phyloP scores from a whole-genome alignment of 805 yeast genomes.

The Hanseniaspora vineae region DNA sequence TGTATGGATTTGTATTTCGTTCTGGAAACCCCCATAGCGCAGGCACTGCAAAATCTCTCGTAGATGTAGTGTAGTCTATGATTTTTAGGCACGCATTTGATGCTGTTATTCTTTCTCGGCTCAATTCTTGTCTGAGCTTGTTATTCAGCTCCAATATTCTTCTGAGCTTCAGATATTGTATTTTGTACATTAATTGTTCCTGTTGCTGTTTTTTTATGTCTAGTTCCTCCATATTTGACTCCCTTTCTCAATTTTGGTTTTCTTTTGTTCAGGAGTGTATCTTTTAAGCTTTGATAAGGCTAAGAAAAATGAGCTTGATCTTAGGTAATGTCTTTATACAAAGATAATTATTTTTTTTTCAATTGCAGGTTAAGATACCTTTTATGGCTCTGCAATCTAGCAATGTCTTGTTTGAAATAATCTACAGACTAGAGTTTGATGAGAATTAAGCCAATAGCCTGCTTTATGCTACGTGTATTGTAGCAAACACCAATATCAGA shows the following conservation, averaged over 20 bases:
- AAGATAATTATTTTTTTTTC: too few relatives aligned
- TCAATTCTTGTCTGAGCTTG: conserved; percentile 37
- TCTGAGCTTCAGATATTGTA: conserved; percentile 44
- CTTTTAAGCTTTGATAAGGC: too few relatives aligned
- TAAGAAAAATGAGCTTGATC: too few relatives aligned
- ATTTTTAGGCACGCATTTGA: conserved; percentile 44
- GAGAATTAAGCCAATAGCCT: too few relatives aligned
- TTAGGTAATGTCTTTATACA: too few relatives aligned
- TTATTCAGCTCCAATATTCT: conserved; percentile 46
- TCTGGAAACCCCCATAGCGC: conserved; percentile 29
- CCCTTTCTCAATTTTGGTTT: background rate
- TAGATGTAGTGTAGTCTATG: conserved; percentile 24
- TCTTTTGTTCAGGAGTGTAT: background rate
- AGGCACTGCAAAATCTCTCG: conserved; percentile 27
- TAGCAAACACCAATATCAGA: too few relatives aligned
- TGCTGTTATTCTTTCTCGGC: conserved; percentile 47
- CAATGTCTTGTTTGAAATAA: too few relatives aligned
- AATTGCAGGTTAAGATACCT: too few relatives aligned
- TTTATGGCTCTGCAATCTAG: too few relatives aligned
- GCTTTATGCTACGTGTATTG: too few relatives aligned
- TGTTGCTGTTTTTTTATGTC: background rate
- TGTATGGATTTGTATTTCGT: conserved; percentile 28
- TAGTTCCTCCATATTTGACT: background rate
- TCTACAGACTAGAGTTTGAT: too few relatives aligned
- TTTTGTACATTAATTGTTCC: conserved; percentile 26